These are phyloP conservation scores for Schizopora paradoxa DNA, from an alignment of 1,284 basidiomycete species.

Conservation along the genomic window DNA sequence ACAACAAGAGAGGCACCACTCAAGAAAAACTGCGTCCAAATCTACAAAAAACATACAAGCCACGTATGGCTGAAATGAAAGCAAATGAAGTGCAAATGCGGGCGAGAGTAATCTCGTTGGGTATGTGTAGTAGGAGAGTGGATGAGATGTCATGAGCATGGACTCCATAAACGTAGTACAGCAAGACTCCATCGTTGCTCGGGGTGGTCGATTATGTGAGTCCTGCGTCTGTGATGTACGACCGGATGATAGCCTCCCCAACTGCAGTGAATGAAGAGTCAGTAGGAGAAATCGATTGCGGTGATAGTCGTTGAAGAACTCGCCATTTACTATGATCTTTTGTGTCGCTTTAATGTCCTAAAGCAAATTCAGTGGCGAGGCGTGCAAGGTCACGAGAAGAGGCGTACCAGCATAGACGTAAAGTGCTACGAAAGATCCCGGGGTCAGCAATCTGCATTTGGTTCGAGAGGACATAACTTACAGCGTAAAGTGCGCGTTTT, in stretches of 20 bases:
- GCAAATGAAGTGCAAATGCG: too few species aligned
- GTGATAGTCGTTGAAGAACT: slow-evolving; percentile 23
- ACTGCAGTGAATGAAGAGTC: slow-evolving; percentile 31
- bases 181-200: neutral
- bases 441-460: slow-evolving; percentile 1
- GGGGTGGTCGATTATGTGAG: slow-evolving; percentile 32
- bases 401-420: slow-evolving; percentile 65
- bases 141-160: too few species aligned
- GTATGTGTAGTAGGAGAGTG: too few species aligned
- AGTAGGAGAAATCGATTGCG: neutral
- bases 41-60: too few species aligned
- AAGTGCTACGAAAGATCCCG: slow-evolving; percentile 50
- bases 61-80: too few species aligned
- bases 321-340: slow-evolving; percentile 65
- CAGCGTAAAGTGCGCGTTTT: slow-evolving; percentile 55
- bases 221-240: slow-evolving; percentile 50
- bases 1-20: too few species aligned
- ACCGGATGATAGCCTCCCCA: slow-evolving; percentile 59
- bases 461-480: slow-evolving; percentile 43
- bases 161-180: neutral
- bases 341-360: slow-evolving; percentile 74
- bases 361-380: slow-evolving; percentile 1
- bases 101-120: too few species aligned
- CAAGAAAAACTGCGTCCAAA: too few species aligned
- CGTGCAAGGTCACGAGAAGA: slow-evolving; percentile 8